These are phyloP conservation scores for Delitschia confertaspora DNA, from an alignment of 495 filamentous ascomycete species.

Conservation along the genomic window DNA sequence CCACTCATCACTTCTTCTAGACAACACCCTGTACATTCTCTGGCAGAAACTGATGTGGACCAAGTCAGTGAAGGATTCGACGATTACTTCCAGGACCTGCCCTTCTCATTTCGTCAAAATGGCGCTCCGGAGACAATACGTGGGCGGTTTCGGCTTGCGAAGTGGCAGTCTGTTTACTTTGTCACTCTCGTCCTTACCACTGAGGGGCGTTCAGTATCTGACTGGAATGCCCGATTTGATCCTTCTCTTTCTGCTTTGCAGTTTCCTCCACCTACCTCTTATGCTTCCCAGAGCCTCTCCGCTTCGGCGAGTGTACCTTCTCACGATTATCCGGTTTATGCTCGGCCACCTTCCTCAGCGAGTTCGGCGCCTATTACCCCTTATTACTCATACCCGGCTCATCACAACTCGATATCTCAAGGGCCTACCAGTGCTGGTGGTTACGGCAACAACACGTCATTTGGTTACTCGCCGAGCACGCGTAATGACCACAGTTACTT, in stretches of 20 bases:
- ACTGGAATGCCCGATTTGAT: no score
- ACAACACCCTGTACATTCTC: constrained; percentile 24
- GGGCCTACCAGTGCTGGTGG: constrained; percentile 9
- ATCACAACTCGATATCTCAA: no score
- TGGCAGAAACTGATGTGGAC: constrained; percentile 27
- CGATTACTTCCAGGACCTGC: constrained; percentile 15
- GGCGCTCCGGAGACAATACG: no score
- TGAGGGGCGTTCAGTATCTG: constrained; percentile 5
- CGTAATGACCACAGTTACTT: constrained; percentile 23
- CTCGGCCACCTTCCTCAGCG: constrained; percentile 19
- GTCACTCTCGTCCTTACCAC: constrained; percentile 26
- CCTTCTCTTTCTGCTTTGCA: constrained; percentile 23
- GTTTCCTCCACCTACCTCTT: constrained; percentile 24
- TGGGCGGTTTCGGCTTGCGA: constrained; percentile 28
- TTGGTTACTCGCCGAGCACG: constrained; percentile 21
- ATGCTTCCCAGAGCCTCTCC: constrained; percentile 15
- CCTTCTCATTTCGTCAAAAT: no score
- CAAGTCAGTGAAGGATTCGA: constrained; percentile 23
- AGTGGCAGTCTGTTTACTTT: constrained; percentile 30
- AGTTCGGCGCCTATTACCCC: constrained; percentile 25
- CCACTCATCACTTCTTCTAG: constrained; percentile 33
- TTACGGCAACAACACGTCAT: constrained; percentile 19
- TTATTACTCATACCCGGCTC: no score
- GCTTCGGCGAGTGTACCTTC: constrained; percentile 13
- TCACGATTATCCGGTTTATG: constrained; percentile 17